Evolutionary conservation across 306 rosid genomes (phyloP), one percentile per base, ranked within the genome.

Genomic region (Rubus parviflorus): DNA sequence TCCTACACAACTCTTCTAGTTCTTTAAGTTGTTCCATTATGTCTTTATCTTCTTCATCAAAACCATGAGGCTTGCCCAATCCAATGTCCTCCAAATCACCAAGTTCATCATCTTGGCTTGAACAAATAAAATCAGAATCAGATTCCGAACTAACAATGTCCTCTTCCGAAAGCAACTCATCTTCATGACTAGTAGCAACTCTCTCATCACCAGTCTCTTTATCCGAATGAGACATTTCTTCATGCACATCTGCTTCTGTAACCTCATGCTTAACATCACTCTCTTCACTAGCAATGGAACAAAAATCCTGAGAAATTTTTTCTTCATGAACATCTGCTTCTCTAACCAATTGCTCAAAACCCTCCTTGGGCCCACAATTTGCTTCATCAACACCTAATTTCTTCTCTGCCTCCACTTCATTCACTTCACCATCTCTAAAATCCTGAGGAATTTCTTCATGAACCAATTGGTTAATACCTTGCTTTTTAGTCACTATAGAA

Each of bases 31-130:
- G 88, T 60, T 80, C 86, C 79, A 83, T 68, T 60, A 83, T 63
- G 37, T 89, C 87, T 5, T 75, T 83, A 15, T 87, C 92, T 53
- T 89, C 90, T 38, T 80, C 87, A 1, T 77, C 88, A 23, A 83
- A 89, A 83, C 84, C 90, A 79, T 83, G 86, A 8, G 86, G 80
- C 22, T 91, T 53, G 61, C 66, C 46, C 5, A 35, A 58, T 52
- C 51, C 66, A 25, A 45, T 80, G 19, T 76, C 85, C 54, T 74
- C 88, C 48, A 74, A 56, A 43, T 76, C 74, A 72, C 53, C 70
- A 25, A 30, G 9, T 30, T 81, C 84, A 22, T 70, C 60, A 16
- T 77, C 82, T 0, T 16, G 56, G 76, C 84, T 78, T 14, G 88
- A 85, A 79, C 57, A 53, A 1, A 60, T 30, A 38, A 86, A 86